These are phyloP conservation scores for Paradendryphiella salina DNA, from an alignment of 2,329 filamentous ascomycete genomes.

Conservation along the genomic window DNA sequence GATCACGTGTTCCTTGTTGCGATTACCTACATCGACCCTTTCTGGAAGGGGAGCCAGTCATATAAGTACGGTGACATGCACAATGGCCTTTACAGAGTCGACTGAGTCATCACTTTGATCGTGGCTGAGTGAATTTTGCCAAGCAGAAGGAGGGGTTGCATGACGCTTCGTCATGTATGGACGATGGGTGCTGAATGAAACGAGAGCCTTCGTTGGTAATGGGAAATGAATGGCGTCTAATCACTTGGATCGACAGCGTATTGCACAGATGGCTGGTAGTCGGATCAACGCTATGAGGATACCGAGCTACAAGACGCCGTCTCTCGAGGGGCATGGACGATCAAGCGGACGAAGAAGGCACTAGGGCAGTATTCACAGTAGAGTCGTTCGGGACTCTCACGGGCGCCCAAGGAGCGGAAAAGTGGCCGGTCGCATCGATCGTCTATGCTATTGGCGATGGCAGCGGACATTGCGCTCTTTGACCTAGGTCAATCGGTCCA, in stretches of 20 bases:
- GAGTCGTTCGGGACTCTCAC: too few species aligned
- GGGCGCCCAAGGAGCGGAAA: neutral
- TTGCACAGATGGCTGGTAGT: neutral
- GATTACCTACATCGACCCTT: conserved; percentile 6
- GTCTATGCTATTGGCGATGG: neutral
- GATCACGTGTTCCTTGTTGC: neutral
- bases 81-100: conserved; percentile 1
- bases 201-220: neutral
- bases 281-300: neutral
- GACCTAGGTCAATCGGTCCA: conserved; percentile 12
- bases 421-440: conserved; percentile 1
- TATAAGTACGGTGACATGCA: conserved; percentile 12
- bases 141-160: neutral
- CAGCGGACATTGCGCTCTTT: neutral
- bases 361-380: too few species aligned
- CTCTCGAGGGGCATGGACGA: neutral
- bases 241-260: neutral
- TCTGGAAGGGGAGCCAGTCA: conserved; percentile 1
- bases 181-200: neutral
- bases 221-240: neutral
- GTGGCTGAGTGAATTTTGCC: neutral
- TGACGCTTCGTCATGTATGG: conserved; percentile 3
- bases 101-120: neutral
- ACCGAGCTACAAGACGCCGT: neutral
- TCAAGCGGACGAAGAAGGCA: neutral